A percentile compares a stretch with the other conserved stretches of the same genome.
Conservation (phyloP, 495 filamentous ascomycete genomes). For the Talaromyces wortmannii region DNA sequence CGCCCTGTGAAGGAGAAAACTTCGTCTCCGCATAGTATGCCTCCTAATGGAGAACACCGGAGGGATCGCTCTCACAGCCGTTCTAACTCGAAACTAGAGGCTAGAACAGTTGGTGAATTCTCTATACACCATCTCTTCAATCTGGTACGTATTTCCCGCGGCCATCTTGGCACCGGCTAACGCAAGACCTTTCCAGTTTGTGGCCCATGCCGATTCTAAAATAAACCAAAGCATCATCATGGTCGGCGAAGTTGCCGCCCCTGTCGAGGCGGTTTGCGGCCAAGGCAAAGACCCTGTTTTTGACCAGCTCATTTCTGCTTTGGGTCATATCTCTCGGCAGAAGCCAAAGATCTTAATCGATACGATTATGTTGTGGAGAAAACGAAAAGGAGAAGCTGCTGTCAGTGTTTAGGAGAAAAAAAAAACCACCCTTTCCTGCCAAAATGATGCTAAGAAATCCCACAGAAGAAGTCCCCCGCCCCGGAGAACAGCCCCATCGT, state of each 20-base stretch:
- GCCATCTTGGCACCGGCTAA: background rate
- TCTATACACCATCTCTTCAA: conserved; percentile 95
- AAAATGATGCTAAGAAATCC: background rate
- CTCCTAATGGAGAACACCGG: conserved; percentile 53
- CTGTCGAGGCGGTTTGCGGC: conserved; percentile 83
- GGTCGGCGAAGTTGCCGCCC: conserved; percentile 66
- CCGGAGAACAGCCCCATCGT: conserved; percentile 32
- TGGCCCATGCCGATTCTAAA: conserved; percentile 85
- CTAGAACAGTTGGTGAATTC: conserved; percentile 92
- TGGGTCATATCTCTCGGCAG: conserved; percentile 87
- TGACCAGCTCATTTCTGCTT: conserved; percentile 87
- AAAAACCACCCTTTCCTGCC: conserved; percentile 26
- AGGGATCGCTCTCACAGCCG: conserved; percentile 71
- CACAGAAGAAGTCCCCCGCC: conserved; percentile 18
- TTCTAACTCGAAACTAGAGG: conserved; percentile 75
- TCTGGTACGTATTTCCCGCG: conserved; percentile 47
- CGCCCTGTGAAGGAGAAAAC: conserved; percentile 12
- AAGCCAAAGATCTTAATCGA: conserved; percentile 96
- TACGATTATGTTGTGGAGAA: conserved; percentile 95
- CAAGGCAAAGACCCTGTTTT: conserved; percentile 84
- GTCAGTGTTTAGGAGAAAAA: conserved; percentile 53
- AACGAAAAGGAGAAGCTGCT: conserved; percentile 85
- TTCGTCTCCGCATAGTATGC: conserved; percentile 26
- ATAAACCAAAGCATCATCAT: conserved; percentile 76
- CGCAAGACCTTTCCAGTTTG: conserved; percentile 36